Base-by-base conservation (phyloP, 2,329 filamentous ascomycete genomes). In the Microdochium bolleyi region DNA sequence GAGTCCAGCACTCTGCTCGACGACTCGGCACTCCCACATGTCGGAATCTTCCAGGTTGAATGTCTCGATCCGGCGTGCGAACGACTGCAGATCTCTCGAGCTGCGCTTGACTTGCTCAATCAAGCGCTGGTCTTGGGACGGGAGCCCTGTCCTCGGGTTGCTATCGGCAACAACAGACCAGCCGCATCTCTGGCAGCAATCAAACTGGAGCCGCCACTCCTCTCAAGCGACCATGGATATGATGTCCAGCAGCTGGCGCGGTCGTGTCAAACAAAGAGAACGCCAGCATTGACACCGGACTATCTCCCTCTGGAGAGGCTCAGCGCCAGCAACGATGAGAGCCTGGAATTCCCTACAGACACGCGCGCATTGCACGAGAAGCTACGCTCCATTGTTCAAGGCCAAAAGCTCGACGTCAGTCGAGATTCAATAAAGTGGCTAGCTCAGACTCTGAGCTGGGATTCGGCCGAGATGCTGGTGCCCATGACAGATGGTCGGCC, bases 291-390 rank as follows among this genome's bases (percentile, higher is more conserved):
- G 53, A 57, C 38, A 8, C 49, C 56, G 3, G 51, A 38, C 21
- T 56, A 50, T 48, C 53, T 67, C 9, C 65, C 65, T 19, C 53
- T 49, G 3, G 64, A 67, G 44, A 58, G 58, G 19, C 58, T 64
- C 8, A 54, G 59, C 41, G 19, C 46, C 30, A 55, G 37, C 19
- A 56, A 57, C 25, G 64, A 63, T 24, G 62, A 66, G 51, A 57
- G 57, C 9, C 51, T 64, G 8, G 55, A 57, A 1, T 66, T 65
- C 49, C 58, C 64, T 2, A 34, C 55, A 11, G 52, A 54, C 8
- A 51, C 55, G 2, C 49, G 53, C 38, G 44, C 30, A n/a, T 58
- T 58, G 44, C 55, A 41, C n/a, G 30, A 56, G 21, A 50, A 55
- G 19, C 9, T 62, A 1, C 37, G 48, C 2, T 46, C 25, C 11